Evolutionary conservation across 331 rosid genomes (phyloP).

Genomic region (Telfairia occidentalis): DNA sequence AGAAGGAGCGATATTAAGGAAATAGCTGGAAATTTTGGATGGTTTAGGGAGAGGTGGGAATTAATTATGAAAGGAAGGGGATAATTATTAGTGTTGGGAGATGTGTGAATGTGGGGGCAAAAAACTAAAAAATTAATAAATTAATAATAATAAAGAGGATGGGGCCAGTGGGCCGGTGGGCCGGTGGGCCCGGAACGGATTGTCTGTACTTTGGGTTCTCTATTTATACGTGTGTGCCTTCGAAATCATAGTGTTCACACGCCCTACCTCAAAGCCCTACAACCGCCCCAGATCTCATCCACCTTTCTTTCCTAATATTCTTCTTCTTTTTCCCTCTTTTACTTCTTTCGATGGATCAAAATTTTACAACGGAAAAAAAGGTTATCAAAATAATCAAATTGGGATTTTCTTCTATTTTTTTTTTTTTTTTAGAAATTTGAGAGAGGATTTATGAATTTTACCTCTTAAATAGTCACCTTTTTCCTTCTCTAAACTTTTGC

Average conservation of each 20-base stretch:
- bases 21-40: background rate
- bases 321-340: background rate
- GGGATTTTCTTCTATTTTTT: too few relatives aligned
- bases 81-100: background rate
- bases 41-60: background rate
- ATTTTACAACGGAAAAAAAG: too few relatives aligned
- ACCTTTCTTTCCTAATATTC: background rate
- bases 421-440: too few relatives aligned
- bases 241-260: background rate
- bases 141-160: background rate
- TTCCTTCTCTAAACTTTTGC: too few relatives aligned
- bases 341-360: too few relatives aligned
- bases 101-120: background rate
- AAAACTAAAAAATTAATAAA: background rate
- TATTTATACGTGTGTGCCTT: background rate
- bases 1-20: background rate
- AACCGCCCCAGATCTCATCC: background rate
- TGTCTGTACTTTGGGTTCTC: background rate
- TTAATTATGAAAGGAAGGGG: background rate
- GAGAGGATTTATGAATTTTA: too few relatives aligned
- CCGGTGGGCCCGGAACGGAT: too few relatives aligned
- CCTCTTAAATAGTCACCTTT: too few relatives aligned
- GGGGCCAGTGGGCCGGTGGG: background rate
- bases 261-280: background rate
- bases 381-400: too few relatives aligned